Conservation (phyloP, 345 rosid species). For the Dimocarpus longan region DNA sequence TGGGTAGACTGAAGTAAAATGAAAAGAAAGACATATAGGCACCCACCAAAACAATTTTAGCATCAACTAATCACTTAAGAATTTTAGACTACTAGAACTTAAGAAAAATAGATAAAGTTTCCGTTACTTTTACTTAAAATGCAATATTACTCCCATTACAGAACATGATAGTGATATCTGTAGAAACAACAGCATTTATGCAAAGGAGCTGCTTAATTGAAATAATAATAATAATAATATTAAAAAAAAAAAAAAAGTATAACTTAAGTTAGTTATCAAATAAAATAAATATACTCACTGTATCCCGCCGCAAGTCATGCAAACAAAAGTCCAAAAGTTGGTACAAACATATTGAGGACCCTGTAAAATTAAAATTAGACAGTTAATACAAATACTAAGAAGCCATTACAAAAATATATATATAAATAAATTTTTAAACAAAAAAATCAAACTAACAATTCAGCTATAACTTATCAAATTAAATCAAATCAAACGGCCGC, state of each 20-base stretch:
- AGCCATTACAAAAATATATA: conserved; percentile 6
- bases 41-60: neutral
- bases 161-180: neutral
- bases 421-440: neutral
- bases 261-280: neutral
- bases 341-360: conserved; percentile 97
- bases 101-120: neutral
- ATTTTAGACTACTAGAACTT: neutral
- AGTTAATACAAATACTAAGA: neutral
- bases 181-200: neutral
- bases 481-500: neutral
- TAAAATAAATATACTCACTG: conserved; percentile 65
- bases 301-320: conserved; percentile 91
- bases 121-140: neutral
- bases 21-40: neutral
- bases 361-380: conserved; percentile 53
- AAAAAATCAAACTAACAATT: neutral
- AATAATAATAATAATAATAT: neutral
- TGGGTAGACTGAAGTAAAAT: conserved; percentile 13
- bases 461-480: neutral
- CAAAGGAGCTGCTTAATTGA: neutral
- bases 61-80: neutral
- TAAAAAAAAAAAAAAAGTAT: no score
- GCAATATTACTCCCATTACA: neutral
- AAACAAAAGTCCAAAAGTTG: conserved; percentile 92